phyloP scores from a whole-genome alignment of 2,329 filamentous ascomycete genomes.

The Akanthomyces dipterigenus region DNA sequence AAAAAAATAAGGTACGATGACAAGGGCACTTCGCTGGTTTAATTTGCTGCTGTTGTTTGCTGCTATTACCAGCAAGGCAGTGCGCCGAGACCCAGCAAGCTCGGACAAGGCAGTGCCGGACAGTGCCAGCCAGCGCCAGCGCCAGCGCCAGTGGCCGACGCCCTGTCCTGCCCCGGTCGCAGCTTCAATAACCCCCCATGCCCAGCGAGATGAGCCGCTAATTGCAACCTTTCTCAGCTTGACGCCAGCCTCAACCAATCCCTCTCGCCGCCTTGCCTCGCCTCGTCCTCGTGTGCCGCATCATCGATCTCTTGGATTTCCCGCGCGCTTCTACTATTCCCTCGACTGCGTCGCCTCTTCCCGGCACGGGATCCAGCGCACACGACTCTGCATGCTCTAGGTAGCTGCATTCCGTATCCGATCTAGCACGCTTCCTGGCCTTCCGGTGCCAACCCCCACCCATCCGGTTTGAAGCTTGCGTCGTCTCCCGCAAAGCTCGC shows the following conservation, averaged over 20 bases:
- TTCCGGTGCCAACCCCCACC: constrained; percentile 1
- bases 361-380: not conserved
- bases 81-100: not conserved
- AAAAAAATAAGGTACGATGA: not conserved
- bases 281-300: not conserved
- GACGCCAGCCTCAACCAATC: not conserved
- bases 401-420: not conserved
- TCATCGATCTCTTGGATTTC: not conserved
- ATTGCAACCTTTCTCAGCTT: constrained; percentile 2
- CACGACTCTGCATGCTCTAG: not conserved
- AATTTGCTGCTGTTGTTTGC: too few species aligned
- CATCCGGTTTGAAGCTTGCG: not conserved
- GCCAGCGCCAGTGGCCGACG: not conserved
- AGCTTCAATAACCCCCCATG: not conserved
- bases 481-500: not conserved
- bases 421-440: not conserved
- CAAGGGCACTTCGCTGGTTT: not conserved
- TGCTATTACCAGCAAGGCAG: not conserved
- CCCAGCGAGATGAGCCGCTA: not conserved
- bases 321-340: not conserved
- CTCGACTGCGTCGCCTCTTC: not conserved
- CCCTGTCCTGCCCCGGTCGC: not conserved
- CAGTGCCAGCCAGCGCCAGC: too few species aligned
- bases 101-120: not conserved
- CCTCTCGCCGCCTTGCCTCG: not conserved